Conservation (phyloP, 1,139 yeast genomes). For the Candida buenavistaensis region DNA sequence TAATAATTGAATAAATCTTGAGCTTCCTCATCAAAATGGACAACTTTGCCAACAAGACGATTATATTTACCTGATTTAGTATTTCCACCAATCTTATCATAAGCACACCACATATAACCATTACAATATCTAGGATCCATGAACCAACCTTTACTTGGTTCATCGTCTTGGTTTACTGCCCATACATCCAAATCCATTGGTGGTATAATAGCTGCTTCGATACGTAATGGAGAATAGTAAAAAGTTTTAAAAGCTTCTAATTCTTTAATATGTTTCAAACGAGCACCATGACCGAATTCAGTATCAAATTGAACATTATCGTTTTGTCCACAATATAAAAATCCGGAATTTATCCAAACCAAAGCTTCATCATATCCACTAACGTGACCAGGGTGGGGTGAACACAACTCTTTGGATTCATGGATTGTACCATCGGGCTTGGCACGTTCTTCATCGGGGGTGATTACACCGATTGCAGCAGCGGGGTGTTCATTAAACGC, state of each 20-base stretch:
- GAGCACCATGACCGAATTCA: conserved; percentile 20
- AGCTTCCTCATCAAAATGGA: conserved; percentile 27
- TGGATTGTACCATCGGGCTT: conserved; percentile 22
- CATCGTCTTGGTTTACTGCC: conserved; percentile 26
- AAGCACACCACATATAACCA: conserved; percentile 49
- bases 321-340: conserved; percentile 14
- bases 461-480: conserved; percentile 51
- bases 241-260: conserved; percentile 26
- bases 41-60: conserved; percentile 24
- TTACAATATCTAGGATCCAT: conserved; percentile 38
- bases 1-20: conserved; percentile 27
- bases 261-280: conserved; percentile 22
- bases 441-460: conserved; percentile 30
- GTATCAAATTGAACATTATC: conserved; percentile 21
- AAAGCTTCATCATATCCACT: conserved; percentile 31
- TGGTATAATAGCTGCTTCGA: conserved; percentile 33
- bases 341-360: conserved; percentile 37
- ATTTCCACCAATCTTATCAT: conserved; percentile 39
- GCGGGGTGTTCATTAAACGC: conserved; percentile 50
- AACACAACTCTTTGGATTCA: conserved; percentile 33
- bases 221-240: conserved; percentile 24
- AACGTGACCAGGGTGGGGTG: conserved; percentile 42
- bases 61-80: conserved; percentile 24
- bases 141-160: conserved; percentile 34
- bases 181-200: conserved; percentile 21